A percentile compares a stretch with the other conserved stretches of the same genome.
These are phyloP conservation scores for Neurospora sp. DNA, from an alignment of 2,329 filamentous ascomycete genomes.

Conservation along the genomic window DNA sequence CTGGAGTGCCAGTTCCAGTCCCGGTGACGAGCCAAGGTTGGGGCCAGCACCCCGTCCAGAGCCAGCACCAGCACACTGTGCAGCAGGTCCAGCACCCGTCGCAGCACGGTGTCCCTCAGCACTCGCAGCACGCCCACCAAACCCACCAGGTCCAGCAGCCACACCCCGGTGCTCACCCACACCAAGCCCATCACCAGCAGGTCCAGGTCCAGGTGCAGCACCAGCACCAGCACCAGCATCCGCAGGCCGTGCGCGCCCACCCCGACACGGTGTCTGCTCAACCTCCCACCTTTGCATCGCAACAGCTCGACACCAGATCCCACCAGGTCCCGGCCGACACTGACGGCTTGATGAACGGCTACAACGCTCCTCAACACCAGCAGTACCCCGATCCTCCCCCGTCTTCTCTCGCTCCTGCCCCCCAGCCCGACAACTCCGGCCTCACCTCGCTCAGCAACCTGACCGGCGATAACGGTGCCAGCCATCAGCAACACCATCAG, in stretches of 20 bases:
- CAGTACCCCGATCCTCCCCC: constrained; percentile 18
- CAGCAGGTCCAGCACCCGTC: neutral
- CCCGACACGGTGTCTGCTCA: constrained; percentile 18
- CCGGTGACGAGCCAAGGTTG: constrained; percentile 8
- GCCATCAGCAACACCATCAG: constrained; percentile 10
- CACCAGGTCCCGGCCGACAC: constrained; percentile 17
- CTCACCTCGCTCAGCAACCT: constrained; percentile 17
- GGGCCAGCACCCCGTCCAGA: constrained; percentile 5
- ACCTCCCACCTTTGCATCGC: constrained; percentile 16
- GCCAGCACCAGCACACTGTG: neutral
- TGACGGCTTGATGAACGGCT: constrained; percentile 20
- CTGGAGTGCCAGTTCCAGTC: constrained; percentile 2
- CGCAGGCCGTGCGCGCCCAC: constrained; percentile 16
- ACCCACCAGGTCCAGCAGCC: neutral
- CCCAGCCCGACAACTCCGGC: constrained; percentile 17
- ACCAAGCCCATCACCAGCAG: neutral
- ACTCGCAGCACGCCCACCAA: neutral
- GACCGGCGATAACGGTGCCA: constrained; percentile 11
- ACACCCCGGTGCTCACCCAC: constrained; percentile 8
- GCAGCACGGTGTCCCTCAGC: constrained; percentile 5
- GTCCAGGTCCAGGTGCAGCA: neutral
- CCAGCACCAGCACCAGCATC: constrained; percentile 6
- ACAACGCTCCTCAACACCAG: constrained; percentile 15
- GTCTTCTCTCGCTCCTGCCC: constrained; percentile 12
- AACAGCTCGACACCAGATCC: constrained; percentile 17